Evolutionary conservation across 306 rosid species (phyloP).

Genomic region (Heteromeles arbutifolia): DNA sequence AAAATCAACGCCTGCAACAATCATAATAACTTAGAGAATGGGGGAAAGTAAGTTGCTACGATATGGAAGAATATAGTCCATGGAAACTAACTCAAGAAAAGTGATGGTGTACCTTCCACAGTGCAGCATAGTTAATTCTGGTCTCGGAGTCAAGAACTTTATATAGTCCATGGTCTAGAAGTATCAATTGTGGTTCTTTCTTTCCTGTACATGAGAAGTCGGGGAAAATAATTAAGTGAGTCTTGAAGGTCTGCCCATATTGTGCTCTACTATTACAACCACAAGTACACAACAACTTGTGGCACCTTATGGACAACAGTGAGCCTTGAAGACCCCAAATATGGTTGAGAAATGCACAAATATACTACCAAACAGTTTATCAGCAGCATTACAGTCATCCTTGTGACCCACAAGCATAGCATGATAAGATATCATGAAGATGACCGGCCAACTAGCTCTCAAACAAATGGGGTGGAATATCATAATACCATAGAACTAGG

Average conservation of each 20-base stretch:
- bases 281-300: neutral
- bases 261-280: neutral
- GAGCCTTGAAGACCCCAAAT: neutral
- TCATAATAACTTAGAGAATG: slow-evolving; percentile 6
- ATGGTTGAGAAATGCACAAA: neutral
- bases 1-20: slow-evolving; percentile 60
- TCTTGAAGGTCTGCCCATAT: neutral
- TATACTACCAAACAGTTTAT: neutral
- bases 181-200: slow-evolving; percentile 86
- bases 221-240: neutral
- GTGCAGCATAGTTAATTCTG: slow-evolving; percentile 80
- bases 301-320: neutral
- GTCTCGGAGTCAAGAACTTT: slow-evolving; percentile 76
- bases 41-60: neutral
- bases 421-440: neutral
- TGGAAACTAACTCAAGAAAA: neutral
- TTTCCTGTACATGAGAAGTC: slow-evolving; percentile 43
- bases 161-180: slow-evolving; percentile 92
- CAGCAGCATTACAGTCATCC: neutral
- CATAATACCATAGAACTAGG: neutral
- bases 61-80: neutral
- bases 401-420: neutral
- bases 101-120: slow-evolving; percentile 61
- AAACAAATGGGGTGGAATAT: neutral
- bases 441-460: neutral